Conservation (phyloP, 345 rosid species). For the Gossypium anomalum region DNA sequence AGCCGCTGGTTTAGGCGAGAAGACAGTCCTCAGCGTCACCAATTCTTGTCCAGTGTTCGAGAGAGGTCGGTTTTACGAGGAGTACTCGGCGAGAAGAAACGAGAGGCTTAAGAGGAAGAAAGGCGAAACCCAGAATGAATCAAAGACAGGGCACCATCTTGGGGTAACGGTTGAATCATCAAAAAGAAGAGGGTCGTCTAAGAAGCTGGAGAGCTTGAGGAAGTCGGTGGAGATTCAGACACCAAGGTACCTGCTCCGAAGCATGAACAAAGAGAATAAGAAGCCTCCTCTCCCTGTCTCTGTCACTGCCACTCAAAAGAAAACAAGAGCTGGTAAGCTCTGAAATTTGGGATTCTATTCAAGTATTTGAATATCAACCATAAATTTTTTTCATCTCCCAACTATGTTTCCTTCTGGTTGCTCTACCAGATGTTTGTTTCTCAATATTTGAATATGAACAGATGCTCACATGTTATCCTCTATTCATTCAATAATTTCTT, state of each 20-base stretch:
- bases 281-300: conserved; percentile 53
- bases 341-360: conserved; percentile 16
- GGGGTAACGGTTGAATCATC: background rate
- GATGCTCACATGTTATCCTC: too few relatives aligned
- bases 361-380: background rate
- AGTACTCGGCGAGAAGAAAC: conserved; percentile 71
- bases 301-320: conserved; percentile 24
- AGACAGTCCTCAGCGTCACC: background rate
- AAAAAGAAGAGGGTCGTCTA: background rate
- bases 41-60: conserved; percentile 45
- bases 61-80: conserved; percentile 87
- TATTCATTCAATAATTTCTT: background rate
- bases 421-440: conserved; percentile 1
- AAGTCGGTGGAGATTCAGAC: conserved; percentile 33
- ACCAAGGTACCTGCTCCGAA: conserved; percentile 71
- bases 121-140: conserved; percentile 25
- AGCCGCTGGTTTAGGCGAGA: background rate
- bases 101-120: conserved; percentile 71
- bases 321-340: conserved; percentile 23
- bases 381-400: background rate
- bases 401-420: background rate
- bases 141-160: background rate
- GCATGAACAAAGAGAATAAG: conserved; percentile 67
- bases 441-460: background rate
- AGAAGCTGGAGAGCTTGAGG: conserved; percentile 24